Base-by-base conservation (phyloP, 495 filamentous ascomycete genomes). In the Lasiosphaeriaceae sp. region DNA sequence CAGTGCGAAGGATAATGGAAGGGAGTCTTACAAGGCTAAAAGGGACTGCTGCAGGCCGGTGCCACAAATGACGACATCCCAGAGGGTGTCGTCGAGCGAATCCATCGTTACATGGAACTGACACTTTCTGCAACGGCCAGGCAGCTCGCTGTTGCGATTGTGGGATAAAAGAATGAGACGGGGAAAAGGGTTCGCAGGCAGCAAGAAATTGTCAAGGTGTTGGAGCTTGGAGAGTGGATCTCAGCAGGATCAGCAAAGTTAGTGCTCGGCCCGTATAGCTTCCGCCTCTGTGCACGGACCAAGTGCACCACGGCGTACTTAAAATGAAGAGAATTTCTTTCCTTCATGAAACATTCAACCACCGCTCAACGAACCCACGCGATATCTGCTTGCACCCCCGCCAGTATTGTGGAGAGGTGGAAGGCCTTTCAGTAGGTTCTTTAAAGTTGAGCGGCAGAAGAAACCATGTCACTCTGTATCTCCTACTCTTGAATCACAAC, bases 31-130 rank as follows among this genome's bases (percentile, higher is more conserved):
- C 94, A 96, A 78, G 59, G 94, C 93, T 60, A 98, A 83, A 52
- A 98, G 85, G 45, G 92, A 97, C 71, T 96, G 89, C 62, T 85
- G 81, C 60, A 97, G 70, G 48, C 91, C 94, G 50, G 94, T 98
- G 60, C 95, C 95, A 58, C 84, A 81, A 59, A 98, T 90, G 55
- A 94, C 77, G 63, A 95, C 85, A 76, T 98, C 94, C 95, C 95
- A 98, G 47, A 79, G 74, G 29, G 89, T 90, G 50, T 87, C 86
- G 68, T 84, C 74, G 54, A 96, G 78, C 47, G 87, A 84, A 62
- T 95, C 90, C 90, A 96, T 96, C 54, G 62, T 51, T 57, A 61
- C 66, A 67, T 69, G 61, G 61, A 64, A 45, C 37, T 47, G 47
- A 50, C 55, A 67, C 60, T 60, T 69, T 66, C 54, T 52, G 46